phyloP scores from a whole-genome alignment of 2,329 filamentous ascomycete species.

The Botryotinia convoluta region DNA sequence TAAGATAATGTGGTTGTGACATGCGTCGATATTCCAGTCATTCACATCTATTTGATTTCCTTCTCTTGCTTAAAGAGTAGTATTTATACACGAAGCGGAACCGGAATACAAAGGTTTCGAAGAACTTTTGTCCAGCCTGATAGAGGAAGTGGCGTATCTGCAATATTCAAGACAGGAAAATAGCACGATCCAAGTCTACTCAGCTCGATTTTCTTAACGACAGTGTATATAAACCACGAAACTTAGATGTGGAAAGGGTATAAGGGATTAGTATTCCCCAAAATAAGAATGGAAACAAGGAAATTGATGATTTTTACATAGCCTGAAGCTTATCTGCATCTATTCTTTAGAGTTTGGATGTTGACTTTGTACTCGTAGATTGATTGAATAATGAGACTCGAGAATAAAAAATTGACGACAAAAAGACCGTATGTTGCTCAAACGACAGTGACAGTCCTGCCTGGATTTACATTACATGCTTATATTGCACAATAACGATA shows the following conservation, averaged over 20 bases:
- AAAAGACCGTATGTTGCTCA: background rate
- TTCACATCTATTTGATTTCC: background rate
- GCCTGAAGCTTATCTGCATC: background rate
- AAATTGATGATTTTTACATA: background rate
- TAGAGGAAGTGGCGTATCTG: background rate
- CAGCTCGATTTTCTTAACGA: background rate
- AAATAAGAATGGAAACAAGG: background rate
- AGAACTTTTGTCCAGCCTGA: accelerated
- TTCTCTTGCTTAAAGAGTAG: background rate
- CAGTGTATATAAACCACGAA: background rate
- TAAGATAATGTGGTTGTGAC: background rate
- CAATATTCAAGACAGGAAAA: background rate
- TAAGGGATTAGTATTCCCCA: background rate
- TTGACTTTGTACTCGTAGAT: background rate
- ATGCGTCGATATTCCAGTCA: background rate
- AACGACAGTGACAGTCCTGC: background rate
- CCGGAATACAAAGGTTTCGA: background rate
- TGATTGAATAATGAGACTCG: background rate
- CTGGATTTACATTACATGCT: background rate
- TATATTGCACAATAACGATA: background rate
- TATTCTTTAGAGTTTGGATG: background rate
- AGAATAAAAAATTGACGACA: background rate
- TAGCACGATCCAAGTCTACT: background rate
- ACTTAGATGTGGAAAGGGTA: background rate
- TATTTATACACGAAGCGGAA: background rate